Conservation (phyloP, 805 yeast species). For the Wickerhamomyces queroliae region DNA sequence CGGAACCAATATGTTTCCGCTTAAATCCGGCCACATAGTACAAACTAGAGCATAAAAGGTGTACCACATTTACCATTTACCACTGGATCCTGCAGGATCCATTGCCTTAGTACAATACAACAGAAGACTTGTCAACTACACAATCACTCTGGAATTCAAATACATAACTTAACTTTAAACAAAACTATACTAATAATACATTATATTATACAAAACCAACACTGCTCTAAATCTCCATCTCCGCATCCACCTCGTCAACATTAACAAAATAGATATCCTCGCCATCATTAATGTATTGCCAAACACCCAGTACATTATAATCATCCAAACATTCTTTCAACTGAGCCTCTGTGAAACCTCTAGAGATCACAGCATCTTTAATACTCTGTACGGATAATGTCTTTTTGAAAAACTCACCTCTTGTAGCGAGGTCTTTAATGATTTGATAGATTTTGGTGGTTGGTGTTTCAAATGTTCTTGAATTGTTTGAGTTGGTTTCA, state of each 20-base stretch:
- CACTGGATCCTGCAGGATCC: no score
- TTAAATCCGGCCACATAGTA: no score
- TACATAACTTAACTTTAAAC: no score
- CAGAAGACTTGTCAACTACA: no score
- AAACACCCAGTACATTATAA: slow-evolving; percentile 64
- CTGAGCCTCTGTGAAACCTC: slow-evolving; percentile 80
- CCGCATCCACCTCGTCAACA: slow-evolving; percentile 18
- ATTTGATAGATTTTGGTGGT: slow-evolving; percentile 68
- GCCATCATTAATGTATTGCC: slow-evolving; percentile 73
- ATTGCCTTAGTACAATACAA: no score
- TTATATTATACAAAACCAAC: no score
- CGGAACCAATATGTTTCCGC: no score
- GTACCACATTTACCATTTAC: no score
- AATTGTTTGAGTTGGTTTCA: slow-evolving; percentile 39
- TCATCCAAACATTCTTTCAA: slow-evolving; percentile 70
- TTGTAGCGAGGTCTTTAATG: slow-evolving; percentile 52
- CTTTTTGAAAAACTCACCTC: slow-evolving; percentile 26
- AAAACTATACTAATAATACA: no score
- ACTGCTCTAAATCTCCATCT: no score
- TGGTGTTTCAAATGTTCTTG: slow-evolving; percentile 53
- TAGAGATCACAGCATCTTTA: slow-evolving; percentile 60
- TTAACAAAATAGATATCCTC: slow-evolving; percentile 54
- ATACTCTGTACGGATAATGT: slow-evolving; percentile 40
- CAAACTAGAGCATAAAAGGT: no score
- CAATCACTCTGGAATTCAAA: no score